Evolutionary conservation across 805 yeast species (phyloP), one percentile per base, ranked within the genome.

Genomic region (Cyberlindnera xishuangbannaensis): DNA sequence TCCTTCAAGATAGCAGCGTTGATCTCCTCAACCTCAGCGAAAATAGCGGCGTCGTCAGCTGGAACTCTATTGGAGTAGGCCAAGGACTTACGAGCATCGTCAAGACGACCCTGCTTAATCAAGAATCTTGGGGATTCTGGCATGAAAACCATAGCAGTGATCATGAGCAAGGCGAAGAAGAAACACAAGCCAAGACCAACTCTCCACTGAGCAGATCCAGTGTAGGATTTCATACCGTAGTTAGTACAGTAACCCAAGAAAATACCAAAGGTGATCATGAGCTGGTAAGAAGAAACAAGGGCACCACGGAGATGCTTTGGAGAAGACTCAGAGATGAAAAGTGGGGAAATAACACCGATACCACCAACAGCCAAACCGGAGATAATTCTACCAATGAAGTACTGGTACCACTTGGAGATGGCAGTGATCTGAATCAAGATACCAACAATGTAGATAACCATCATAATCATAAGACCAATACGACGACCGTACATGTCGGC

Each of bases 321-420:
- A 37, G 86, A 61, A 38, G 78, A 67, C 56, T 80, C 88, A 25
- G 81, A 69, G 48, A 79, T 77, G 56, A 78, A 74, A 55, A 84
- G 61, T 31, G 94, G 88, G 21, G 81, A 83, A 37, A 80, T 67
- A 27, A 87, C 85, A 24, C 88, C 76, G 25, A 83, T 68, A 40
- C 76, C 74, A 46, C 95, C 95, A 40, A 84, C 85, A 38, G 84
- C 83, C 9, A 81, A 46, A 38, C 95, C 95, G 18, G 84, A 73
- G 35, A 81, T 59, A 32, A 64, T 72, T 62, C 87, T 68, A 33
- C 87, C 87, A 43, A 80, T 68, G 48, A 76, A 71, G 53, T 73
- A 72, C 59, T 80, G 87, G 59, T 75, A 78, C 87, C 87, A 80
- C 37, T 69, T 64, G 44, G 57, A 41, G 19, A 49, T 37, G 13